phyloP scores from a whole-genome alignment of 495 filamentous ascomycete species.

The Bacidia rubella region DNA sequence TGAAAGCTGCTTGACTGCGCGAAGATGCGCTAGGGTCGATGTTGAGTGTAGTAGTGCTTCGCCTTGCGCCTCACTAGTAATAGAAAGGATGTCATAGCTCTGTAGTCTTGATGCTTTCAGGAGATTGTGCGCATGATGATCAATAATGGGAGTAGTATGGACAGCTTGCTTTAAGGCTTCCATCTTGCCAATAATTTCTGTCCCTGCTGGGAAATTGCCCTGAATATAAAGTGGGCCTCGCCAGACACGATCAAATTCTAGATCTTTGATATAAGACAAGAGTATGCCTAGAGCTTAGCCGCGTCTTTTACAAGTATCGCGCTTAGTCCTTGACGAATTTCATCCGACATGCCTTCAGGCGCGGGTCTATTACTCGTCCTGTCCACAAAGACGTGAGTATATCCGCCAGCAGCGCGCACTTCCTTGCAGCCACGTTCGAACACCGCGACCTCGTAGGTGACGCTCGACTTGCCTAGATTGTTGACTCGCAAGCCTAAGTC shows the following conservation, averaged over 20 bases:
- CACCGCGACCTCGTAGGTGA: conserved; percentile 84
- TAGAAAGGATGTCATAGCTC: conserved; percentile 32
- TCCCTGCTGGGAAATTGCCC: too few species aligned
- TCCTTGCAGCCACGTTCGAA: conserved; percentile 63
- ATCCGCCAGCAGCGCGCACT: conserved; percentile 74
- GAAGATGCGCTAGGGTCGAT: conserved; percentile 52
- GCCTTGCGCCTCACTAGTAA: conserved; percentile 64
- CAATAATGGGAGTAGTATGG: conserved; percentile 61
- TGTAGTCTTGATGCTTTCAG: conserved; percentile 36
- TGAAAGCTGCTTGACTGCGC: conserved; percentile 57
- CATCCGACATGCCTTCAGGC: conserved; percentile 41
- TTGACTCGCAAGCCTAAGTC: conserved; percentile 74
- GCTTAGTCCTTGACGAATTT: conserved; percentile 40
- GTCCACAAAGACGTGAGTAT: conserved; percentile 81
- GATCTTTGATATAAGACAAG: background rate
- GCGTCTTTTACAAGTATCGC: conserved; percentile 13
- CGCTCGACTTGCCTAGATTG: conserved; percentile 72
- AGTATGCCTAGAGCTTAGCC: conserved; percentile 17
- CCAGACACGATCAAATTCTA: background rate
- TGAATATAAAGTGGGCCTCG: too few species aligned
- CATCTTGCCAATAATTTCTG: conserved; percentile 5
- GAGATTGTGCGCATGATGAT: conserved; percentile 79
- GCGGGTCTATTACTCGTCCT: conserved; percentile 54
- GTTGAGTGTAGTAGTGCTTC: conserved; percentile 45
- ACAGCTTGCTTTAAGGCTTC: conserved; percentile 26